These are phyloP conservation scores for Cryoendolithus antarcticus DNA, from an alignment of 2,329 filamentous ascomycete genomes.

Conservation along the genomic window DNA sequence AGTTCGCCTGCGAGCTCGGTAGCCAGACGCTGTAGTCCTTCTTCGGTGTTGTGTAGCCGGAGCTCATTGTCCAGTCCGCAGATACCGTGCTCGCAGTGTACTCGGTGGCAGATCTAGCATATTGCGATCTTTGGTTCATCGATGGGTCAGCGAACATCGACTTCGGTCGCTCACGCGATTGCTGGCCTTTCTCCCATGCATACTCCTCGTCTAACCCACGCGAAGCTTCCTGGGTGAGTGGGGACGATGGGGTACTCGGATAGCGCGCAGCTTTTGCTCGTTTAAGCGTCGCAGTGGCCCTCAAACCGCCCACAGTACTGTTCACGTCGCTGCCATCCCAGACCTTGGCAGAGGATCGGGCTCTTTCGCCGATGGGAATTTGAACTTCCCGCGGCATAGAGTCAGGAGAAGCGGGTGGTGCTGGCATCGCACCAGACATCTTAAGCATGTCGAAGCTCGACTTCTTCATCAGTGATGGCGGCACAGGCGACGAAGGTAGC, in stretches of 20 bases:
- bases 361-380: constrained; percentile 49
- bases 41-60: constrained; percentile 8
- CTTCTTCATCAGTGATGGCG: constrained; percentile 39
- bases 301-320: constrained; percentile 14
- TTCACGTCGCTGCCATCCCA: constrained; percentile 31
- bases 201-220: constrained; percentile 1
- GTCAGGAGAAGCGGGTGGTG: constrained; percentile 9
- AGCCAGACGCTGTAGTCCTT: constrained; percentile 39
- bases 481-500: constrained; percentile 54
- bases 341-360: constrained; percentile 32
- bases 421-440: constrained; percentile 15
- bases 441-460: constrained; percentile 35
- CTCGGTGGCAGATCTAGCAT: constrained; percentile 13
- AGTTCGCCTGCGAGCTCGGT: constrained; percentile 28
- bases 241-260: constrained; percentile 8
- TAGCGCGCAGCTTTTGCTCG: constrained; percentile 15
- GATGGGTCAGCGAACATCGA: constrained; percentile 1
- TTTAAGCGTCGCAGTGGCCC: constrained; percentile 7
- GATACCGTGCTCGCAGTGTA: constrained; percentile 15
- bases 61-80: constrained; percentile 15
- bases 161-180: constrained; percentile 1
- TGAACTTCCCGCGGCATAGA: constrained; percentile 40
- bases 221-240: not conserved
- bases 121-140: constrained; percentile 1
- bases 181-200: constrained; percentile 2